A percentile compares a stretch with the other conserved stretches of the same genome.
Conservation (phyloP, 2,329 filamentous ascomycete genomes). For the Microsporum canis region DNA sequence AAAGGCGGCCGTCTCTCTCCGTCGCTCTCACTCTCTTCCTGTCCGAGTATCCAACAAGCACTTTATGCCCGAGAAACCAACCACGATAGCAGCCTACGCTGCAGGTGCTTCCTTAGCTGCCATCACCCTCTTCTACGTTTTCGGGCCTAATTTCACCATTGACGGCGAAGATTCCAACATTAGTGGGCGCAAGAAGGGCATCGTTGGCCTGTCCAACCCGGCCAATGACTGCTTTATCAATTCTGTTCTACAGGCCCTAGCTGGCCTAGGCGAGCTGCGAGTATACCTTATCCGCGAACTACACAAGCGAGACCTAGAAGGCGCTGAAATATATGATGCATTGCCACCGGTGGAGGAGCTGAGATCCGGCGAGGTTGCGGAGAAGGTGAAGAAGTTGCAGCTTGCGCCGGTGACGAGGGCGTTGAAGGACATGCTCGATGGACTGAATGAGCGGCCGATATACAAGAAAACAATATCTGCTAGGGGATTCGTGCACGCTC, state of each 20-base stretch:
- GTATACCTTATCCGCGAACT: conserved; percentile 87
- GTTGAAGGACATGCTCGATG: conserved; percentile 84
- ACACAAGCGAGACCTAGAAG: conserved; percentile 71
- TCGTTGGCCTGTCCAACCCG: conserved; percentile 78
- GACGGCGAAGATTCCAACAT: conserved; percentile 59
- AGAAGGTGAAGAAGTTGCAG: conserved; percentile 53
- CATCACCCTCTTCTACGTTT: conserved; percentile 91
- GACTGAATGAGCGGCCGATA: conserved; percentile 83
- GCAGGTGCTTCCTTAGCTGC: conserved; percentile 91
- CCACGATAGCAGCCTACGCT: conserved; percentile 82
- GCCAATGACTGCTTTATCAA: conserved; percentile 98
- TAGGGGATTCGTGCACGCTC: conserved; percentile 64
- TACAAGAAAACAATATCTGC: conserved; percentile 90
- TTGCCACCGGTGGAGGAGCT: conserved; percentile 39
- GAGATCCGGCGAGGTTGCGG: conserved; percentile 30
- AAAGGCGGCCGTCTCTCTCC: not conserved
- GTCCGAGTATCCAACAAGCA: not conserved
- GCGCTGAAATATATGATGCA: conserved; percentile 59
- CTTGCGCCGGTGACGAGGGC: conserved; percentile 72
- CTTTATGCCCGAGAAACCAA: conserved; percentile 63
- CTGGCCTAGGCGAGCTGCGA: conserved; percentile 77
- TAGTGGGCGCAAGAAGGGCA: conserved; percentile 64
- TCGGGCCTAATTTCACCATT: conserved; percentile 92
- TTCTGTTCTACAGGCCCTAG: conserved; percentile 84
- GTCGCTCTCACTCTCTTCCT: not conserved